Percentiles rank a stretch among this genome's conserved stretches.
These are phyloP conservation scores for Backusella macrospora DNA, from an alignment of 192 early-diverging fungal genomes.

Conservation along the genomic window DNA sequence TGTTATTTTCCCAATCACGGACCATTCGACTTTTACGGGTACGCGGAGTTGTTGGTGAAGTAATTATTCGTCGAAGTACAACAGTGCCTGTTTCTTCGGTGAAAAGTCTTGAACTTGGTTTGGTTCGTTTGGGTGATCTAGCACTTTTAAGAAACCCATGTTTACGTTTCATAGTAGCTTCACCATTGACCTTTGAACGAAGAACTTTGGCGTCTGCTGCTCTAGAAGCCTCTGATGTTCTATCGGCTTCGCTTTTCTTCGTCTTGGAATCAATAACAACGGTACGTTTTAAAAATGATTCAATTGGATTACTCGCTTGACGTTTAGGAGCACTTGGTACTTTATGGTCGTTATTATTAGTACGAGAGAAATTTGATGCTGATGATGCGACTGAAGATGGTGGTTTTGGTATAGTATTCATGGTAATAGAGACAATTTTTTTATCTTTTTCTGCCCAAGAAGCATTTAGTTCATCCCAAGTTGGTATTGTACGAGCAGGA, in stretches of 20 bases:
- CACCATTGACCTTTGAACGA: slow-evolving; percentile 19
- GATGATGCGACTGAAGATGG: not conserved
- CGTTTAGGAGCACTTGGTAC: not conserved
- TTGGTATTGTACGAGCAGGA: not conserved
- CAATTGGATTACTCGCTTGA: not conserved
- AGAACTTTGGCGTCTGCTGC: slow-evolving; percentile 8
- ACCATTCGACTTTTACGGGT: not conserved
- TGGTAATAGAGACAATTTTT: not conserved
- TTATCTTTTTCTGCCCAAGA: not conserved
- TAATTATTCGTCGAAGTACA: slow-evolving; percentile 2
- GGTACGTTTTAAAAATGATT: slow-evolving; percentile 8
- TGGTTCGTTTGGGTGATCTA: not conserved
- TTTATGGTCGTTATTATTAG: not conserved
- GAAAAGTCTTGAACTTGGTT: not conserved
- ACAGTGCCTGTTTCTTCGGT: not conserved
- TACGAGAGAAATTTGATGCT: not conserved
- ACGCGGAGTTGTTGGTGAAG: not conserved
- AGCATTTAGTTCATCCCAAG: not conserved
- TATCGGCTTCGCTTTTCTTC: not conserved
- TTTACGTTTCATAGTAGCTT: slow-evolving; percentile 18
- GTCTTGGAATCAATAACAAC: not conserved
- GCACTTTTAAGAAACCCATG: slow-evolving; percentile 21
- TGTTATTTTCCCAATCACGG: slow-evolving; percentile 6
- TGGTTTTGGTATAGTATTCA: not conserved
- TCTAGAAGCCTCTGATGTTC: slow-evolving; percentile 10